Conservation (phyloP, 495 filamentous ascomycete genomes). For the Daldinia caldariorum region DNA sequence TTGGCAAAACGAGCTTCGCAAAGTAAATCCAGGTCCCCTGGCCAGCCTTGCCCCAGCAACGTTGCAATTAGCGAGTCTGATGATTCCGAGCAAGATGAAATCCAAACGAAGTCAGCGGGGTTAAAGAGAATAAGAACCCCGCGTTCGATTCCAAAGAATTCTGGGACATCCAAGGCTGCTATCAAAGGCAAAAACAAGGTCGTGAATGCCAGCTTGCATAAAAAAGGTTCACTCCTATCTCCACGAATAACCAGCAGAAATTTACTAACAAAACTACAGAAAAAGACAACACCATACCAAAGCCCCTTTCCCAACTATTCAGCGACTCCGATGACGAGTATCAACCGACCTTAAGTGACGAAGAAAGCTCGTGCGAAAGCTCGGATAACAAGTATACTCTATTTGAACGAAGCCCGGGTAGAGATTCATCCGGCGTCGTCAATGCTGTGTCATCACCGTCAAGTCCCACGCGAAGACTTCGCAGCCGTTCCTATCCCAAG, state of each 20-base stretch:
- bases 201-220: slow-evolving; percentile 2
- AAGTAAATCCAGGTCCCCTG: neutral
- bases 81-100: neutral
- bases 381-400: neutral
- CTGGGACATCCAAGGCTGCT: neutral
- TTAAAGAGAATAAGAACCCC: neutral
- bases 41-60: neutral
- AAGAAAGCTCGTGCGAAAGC: slow-evolving; percentile 3
- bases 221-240: slow-evolving; percentile 13
- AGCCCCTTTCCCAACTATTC: slow-evolving; percentile 5
- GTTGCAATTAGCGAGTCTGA: neutral
- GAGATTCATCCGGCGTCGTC: neutral
- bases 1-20: neutral
- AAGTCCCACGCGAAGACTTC: slow-evolving; percentile 10
- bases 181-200: neutral
- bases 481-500: slow-evolving; percentile 3
- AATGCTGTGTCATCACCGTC: neutral
- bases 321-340: slow-evolving; percentile 26
- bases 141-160: neutral
- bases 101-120: neutral
- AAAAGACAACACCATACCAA: neutral
- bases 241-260: neutral
- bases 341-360: slow-evolving; percentile 5
- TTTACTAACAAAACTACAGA: slow-evolving; percentile 2
- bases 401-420: neutral